Evolutionary conservation across 495 filamentous ascomycete genomes (phyloP).

Genomic region (Aspergillus cavernicola): DNA sequence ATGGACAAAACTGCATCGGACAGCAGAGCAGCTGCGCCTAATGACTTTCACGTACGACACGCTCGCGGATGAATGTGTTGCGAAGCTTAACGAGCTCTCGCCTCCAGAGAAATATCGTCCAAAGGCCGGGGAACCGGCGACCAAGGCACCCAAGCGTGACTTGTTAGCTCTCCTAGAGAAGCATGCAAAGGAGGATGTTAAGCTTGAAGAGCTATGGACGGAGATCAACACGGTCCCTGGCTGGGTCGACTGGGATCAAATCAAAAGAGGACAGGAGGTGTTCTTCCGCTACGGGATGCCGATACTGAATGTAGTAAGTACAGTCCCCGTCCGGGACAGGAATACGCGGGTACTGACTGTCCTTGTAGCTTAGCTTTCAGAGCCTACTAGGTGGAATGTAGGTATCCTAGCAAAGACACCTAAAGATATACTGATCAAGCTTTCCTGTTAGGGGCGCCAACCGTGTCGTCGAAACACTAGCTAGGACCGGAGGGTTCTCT

Average conservation of each 20-base stretch:
- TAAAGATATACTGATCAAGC: background rate
- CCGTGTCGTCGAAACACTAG: conserved; percentile 69
- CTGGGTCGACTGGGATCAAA: conserved; percentile 83
- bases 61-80: conserved; percentile 61
- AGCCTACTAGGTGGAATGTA: conserved; percentile 43
- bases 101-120: conserved; percentile 13
- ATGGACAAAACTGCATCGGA: conserved; percentile 64
- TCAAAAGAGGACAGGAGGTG: conserved; percentile 56
- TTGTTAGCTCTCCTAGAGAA: conserved; percentile 58
- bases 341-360: too few species aligned
- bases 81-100: conserved; percentile 55
- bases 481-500: conserved; percentile 75
- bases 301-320: conserved; percentile 47
- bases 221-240: conserved; percentile 66
- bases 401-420: background rate
- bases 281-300: conserved; percentile 72
- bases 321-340: too few species aligned
- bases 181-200: conserved; percentile 53
- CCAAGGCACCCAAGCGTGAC: conserved; percentile 44
- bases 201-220: conserved; percentile 58
- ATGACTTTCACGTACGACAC: conserved; percentile 64
- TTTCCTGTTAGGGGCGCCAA: conserved; percentile 41
- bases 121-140: conserved; percentile 17
- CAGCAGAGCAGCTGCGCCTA: conserved; percentile 54
- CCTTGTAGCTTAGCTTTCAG: conserved; percentile 35